Percentiles rank a stretch among this genome's conserved stretches.
phyloP scores from a whole-genome alignment of 352 stramenopile genomes.

The Peronospora farinosa region DNA sequence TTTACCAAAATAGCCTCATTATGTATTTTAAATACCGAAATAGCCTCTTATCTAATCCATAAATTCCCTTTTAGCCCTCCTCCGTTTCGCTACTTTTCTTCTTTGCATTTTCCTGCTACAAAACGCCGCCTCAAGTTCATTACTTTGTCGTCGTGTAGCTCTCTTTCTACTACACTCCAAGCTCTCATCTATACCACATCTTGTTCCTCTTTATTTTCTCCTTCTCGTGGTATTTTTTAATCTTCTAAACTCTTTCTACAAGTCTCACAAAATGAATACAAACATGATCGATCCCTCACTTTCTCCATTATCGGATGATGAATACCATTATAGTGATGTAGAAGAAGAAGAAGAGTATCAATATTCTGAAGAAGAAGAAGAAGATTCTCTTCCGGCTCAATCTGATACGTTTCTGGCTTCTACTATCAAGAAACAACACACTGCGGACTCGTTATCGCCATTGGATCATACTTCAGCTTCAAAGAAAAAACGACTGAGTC shows the following conservation, averaged over 20 bases:
- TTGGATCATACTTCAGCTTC: constrained; percentile 37
- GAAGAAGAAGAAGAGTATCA: constrained; percentile 67
- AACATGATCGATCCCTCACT: constrained; percentile 17
- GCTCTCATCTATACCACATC: too few species aligned
- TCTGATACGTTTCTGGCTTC: too few species aligned
- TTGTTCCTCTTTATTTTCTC: not conserved
- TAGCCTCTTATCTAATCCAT: too few species aligned
- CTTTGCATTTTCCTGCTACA: too few species aligned
- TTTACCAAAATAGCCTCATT: too few species aligned
- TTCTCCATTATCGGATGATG: constrained; percentile 63
- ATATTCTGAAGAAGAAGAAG: constrained; percentile 63
- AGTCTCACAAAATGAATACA: constrained; percentile 16
- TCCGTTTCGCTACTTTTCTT: too few species aligned
- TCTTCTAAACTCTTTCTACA: not conserved
- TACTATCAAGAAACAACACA: constrained; percentile 31
- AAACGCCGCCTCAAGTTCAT: too few species aligned
- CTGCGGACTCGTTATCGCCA: constrained; percentile 32
- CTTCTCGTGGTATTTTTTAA: not conserved
- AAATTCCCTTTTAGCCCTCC: too few species aligned
- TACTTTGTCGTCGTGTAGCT: too few species aligned
- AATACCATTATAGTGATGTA: constrained; percentile 83
- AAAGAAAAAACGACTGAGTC: constrained; percentile 71
- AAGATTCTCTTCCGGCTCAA: not conserved
- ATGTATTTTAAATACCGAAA: too few species aligned
- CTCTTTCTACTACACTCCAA: too few species aligned